Base-by-base conservation (phyloP, 2,329 filamentous ascomycete species). In the Pyrenophora tritici-repentis region DNA sequence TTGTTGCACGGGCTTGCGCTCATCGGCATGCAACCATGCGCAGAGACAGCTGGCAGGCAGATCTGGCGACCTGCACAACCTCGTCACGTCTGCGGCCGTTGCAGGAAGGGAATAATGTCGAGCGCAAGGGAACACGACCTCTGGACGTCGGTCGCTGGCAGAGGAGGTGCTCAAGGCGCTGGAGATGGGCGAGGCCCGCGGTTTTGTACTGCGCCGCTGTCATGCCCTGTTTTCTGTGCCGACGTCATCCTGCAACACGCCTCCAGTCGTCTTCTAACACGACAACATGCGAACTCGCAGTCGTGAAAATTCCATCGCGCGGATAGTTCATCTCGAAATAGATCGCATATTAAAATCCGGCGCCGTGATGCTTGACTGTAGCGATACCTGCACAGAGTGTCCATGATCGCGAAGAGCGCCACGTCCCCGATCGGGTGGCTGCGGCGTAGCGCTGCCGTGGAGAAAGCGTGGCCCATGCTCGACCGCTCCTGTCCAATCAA, bases 51-150 rank as follows among this genome's bases (percentile, higher is more conserved):
- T 61, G 54, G 56, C 32, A 56, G 53, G 53, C 58, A 61, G 53
- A 56, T 59, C 51, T 45, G 44, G 52, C 48, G 56, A 57, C 51
- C 55, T 56, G 53, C 51, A 45, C 56, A 31, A 48, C 56, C 64
- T 60, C 63, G 59, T 66, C 62, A 67, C 62, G 58, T 59, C 42
- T 18, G 40, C 62, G 47, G 58, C 47, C 58, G 61, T 61, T 63
- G 61, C 62, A 62, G 60, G 32, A 44, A 48, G 42, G 36, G 42
- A 36, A 29, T 44, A 40, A 61, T 61, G 65, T 65, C 66, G 62
- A 62, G 67, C 70, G 70, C 72, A 74, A 73, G 71, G 72, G 70
- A 71, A 65, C 68, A 69, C 66, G 54, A 57, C 66, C 70, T 70
- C 67, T 65, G 61, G 51, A 55, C 47, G 64, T 53, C 58, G 61